Percentiles rank a stretch among this genome's conserved stretches.
These are phyloP conservation scores for Leucoagaricus sp. DNA, from an alignment of 1,284 basidiomycete species.

Conservation along the genomic window DNA sequence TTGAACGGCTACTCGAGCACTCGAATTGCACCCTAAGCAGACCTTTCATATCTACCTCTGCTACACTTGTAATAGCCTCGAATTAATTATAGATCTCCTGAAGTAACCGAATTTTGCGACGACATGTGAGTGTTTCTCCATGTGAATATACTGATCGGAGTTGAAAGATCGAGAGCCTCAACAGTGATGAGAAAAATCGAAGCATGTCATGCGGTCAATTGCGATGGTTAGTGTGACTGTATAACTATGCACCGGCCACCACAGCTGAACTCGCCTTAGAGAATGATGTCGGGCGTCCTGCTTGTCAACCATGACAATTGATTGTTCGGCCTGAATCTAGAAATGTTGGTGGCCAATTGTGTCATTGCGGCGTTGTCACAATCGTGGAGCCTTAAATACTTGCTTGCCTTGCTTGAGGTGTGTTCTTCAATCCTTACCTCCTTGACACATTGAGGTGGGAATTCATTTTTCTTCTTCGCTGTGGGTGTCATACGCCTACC, in stretches of 20 bases:
- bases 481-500: too few relatives aligned
- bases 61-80: not conserved
- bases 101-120: not conserved
- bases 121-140: conserved; percentile 7
- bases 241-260: not conserved
- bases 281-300: not conserved
- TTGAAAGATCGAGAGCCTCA: not conserved
- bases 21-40: not conserved
- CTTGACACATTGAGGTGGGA: too few relatives aligned
- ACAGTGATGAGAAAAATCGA: not conserved
- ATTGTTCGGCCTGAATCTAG: not conserved
- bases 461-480: too few relatives aligned
- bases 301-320: not conserved
- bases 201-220: not conserved
- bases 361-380: too few relatives aligned
- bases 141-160: not conserved
- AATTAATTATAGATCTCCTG: not conserved
- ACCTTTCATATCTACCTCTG: not conserved
- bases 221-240: not conserved
- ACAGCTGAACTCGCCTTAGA: not conserved
- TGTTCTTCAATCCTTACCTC: too few relatives aligned
- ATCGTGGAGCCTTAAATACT: not conserved
- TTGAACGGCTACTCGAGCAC: too few relatives aligned
- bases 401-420: not conserved
- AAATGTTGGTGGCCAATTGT: too few relatives aligned